phyloP scores from a whole-genome alignment of 2,329 filamentous ascomycete species.

The Drechmeria coniospora region DNA sequence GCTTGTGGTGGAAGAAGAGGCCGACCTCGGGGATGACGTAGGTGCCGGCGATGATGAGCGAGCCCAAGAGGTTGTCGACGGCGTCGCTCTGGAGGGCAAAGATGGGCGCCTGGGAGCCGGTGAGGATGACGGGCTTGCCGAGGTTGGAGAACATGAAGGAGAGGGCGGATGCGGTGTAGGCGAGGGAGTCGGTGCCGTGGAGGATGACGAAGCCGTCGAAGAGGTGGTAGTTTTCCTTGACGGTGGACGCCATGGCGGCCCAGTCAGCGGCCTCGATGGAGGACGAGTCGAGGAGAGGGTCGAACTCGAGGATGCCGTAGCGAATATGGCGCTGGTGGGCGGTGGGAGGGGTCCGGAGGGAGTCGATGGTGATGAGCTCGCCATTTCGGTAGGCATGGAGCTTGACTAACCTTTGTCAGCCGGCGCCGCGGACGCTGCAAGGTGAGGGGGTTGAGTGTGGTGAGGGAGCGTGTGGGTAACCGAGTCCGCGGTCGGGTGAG shows the following conservation, averaged over 20 bases:
- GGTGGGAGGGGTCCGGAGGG: slow-evolving; percentile 64
- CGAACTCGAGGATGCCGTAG: slow-evolving; percentile 74
- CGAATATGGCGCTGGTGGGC: slow-evolving; percentile 68
- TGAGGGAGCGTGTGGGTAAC: background rate
- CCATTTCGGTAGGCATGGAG: slow-evolving; percentile 37
- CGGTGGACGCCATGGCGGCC: slow-evolving; percentile 67
- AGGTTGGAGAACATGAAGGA: slow-evolving; percentile 89
- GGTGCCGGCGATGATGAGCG: slow-evolving; percentile 77
- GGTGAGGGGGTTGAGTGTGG: background rate
- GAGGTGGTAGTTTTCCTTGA: slow-evolving; percentile 70
- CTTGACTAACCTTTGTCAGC: slow-evolving; percentile 19
- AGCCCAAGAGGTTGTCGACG: slow-evolving; percentile 77
- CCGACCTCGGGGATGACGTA: slow-evolving; percentile 89
- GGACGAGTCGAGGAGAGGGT: slow-evolving; percentile 72
- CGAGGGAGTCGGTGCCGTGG: slow-evolving; percentile 79
- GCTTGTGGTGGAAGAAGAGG: slow-evolving; percentile 82
- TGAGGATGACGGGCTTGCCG: slow-evolving; percentile 81
- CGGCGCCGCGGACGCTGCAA: background rate
- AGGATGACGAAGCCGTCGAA: slow-evolving; percentile 87
- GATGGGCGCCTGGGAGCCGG: slow-evolving; percentile 72
- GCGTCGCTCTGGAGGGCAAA: slow-evolving; percentile 83
- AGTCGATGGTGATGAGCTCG: slow-evolving; percentile 38
- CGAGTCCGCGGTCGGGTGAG: too few relatives aligned
- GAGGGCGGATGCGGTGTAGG: slow-evolving; percentile 77
- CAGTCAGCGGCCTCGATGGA: slow-evolving; percentile 78